Base-by-base conservation (phyloP, 1,284 basidiomycete species). In the Ustilago bromivora region DNA sequence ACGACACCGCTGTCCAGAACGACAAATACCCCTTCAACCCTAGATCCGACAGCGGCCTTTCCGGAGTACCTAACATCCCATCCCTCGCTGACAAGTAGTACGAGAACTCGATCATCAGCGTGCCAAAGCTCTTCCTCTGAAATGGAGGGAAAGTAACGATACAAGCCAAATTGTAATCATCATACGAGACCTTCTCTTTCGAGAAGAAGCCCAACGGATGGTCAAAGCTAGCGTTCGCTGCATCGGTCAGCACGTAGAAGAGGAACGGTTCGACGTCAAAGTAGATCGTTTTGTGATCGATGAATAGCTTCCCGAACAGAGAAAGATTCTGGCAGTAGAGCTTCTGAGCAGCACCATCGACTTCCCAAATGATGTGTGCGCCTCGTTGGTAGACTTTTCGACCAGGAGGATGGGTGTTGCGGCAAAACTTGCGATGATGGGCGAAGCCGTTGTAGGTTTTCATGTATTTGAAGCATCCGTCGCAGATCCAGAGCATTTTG, bases 401-500 rank as follows among this genome's bases (percentile, higher is more conserved):
- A 2, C 96, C 96, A 0, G 96, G 96, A 1, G 97, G 97, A 83
- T 92, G 90, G 56, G 88, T 90, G 71, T 90, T 86, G 4, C 88
- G 88, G 84, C 96, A 98, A 52, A 88, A 89, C 84, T 90, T 92
- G 92, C 75, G 73, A 64, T 86, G 84, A 0, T 66, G 60, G 2
- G 72, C 68, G 53, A 77, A 83, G 40, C 76, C 80, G 11, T 71
- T 66, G 47, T 80, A 72, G 2, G 82, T 80, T 36, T 71, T 66
- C 92, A 96, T 94, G 86, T 98, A 99, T 87, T 97, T 98, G 91
- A 98, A 97, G 88, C 96, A 99, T 65, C 92, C 90, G 71, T 95
- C 92, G 84, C 95, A 96, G 19, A 96, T 93, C 89, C 88, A 85
- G 28, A 85, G 73, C 61, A 64, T 61, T n/a, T 68, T 65, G 11